A percentile compares a stretch with the other conserved stretches of the same genome.
phyloP scores from a whole-genome alignment of 2,329 filamentous ascomycete genomes.

The Fusarium sp. region DNA sequence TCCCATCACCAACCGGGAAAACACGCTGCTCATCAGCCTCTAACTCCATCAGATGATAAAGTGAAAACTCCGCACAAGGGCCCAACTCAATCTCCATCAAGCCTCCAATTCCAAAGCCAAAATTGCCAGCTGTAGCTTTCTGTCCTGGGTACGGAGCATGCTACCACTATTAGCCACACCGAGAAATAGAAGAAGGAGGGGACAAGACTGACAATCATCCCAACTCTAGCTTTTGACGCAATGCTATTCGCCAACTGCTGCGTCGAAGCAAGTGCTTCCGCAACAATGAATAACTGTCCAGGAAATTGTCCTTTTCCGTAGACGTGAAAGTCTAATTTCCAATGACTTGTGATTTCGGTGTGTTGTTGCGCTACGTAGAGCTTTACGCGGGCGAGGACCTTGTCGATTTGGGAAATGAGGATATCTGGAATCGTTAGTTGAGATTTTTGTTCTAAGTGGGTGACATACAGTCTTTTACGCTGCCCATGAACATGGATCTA shows the following conservation, averaged over 20 bases:
- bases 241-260: slow-evolving; percentile 57
- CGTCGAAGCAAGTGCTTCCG: slow-evolving; percentile 58
- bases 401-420: slow-evolving; percentile 33
- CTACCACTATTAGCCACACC: not conserved
- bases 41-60: slow-evolving; percentile 63
- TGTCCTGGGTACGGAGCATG: slow-evolving; percentile 62
- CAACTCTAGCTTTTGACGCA: slow-evolving; percentile 46
- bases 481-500: slow-evolving; percentile 40
- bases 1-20: not conserved
- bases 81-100: slow-evolving; percentile 48
- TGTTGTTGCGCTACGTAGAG: slow-evolving; percentile 39
- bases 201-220: slow-evolving; percentile 43
- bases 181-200: accelerated
- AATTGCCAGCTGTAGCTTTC: slow-evolving; percentile 64
- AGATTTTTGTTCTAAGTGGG: accelerated
- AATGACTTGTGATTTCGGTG: slow-evolving; percentile 25
- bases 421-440: slow-evolving; percentile 12
- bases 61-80: slow-evolving; percentile 55
- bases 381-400: slow-evolving; percentile 14
- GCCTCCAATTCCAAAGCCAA: slow-evolving; percentile 53
- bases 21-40: slow-evolving; percentile 42
- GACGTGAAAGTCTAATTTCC: slow-evolving; percentile 53
- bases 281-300: slow-evolving; percentile 56
- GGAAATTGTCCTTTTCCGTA: slow-evolving; percentile 53
- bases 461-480: slow-evolving; percentile 33